Percentiles rank a stretch among this genome's conserved stretches.
These are phyloP conservation scores for Nigrospora osmanthi DNA, from an alignment of 2,329 filamentous ascomycete genomes.

Conservation along the genomic window DNA sequence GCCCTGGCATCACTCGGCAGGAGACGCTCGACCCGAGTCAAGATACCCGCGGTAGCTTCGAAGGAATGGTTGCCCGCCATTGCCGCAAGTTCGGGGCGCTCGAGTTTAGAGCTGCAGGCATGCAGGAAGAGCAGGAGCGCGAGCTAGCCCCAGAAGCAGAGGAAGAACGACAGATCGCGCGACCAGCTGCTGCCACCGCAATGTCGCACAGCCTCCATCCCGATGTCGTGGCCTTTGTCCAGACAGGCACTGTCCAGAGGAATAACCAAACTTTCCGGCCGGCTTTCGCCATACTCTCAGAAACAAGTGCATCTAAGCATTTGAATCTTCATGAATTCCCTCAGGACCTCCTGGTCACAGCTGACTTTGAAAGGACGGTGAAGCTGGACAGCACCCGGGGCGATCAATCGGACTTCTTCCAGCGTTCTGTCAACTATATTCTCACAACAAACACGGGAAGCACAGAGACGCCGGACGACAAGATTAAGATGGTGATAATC, in stretches of 20 bases:
- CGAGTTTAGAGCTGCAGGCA: conserved; percentile 20
- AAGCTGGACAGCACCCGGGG: neutral
- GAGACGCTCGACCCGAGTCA: too few species aligned
- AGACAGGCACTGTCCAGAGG: neutral
- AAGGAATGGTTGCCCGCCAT: neutral
- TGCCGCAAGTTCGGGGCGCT: conserved; percentile 22
- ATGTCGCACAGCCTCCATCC: conserved; percentile 31
- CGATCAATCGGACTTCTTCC: conserved; percentile 6
- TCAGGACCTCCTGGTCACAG: neutral
- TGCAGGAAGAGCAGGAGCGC: conserved; percentile 62
- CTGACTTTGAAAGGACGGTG: neutral
- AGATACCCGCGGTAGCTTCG: neutral
- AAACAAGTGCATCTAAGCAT: neutral
- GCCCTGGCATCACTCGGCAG: conserved; percentile 16
- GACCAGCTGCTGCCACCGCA: conserved; percentile 30
- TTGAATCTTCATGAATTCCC: neutral
- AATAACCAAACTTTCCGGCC: neutral
- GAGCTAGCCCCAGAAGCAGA: conserved; percentile 60
- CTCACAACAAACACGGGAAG: conserved; percentile 1
- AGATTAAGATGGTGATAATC: conserved; percentile 9
- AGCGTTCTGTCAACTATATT: conserved; percentile 12
- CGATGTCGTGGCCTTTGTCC: conserved; percentile 31
- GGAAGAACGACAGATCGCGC: conserved; percentile 46
- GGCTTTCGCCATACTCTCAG: neutral
- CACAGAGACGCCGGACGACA: neutral